A percentile compares a stretch with the other conserved stretches of the same genome.
Evolutionary conservation across 73 alveolate species (phyloP).

Genomic region (Symbiodinium natans): DNA sequence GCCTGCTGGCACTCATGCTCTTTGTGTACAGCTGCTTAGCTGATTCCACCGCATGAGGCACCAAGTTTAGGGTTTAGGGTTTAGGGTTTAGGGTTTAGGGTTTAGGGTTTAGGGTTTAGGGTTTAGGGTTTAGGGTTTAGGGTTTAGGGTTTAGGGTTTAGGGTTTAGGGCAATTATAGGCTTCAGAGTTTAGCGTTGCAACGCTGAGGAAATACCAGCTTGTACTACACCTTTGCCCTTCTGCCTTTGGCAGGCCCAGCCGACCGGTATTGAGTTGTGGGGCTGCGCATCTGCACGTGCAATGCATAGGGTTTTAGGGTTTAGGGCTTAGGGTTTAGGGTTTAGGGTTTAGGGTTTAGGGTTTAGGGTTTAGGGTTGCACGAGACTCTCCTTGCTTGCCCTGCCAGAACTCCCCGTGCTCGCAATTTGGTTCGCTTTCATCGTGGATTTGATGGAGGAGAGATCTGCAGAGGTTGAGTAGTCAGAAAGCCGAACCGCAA

Average conservation of each 20-base stretch:
- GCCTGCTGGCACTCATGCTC: slow-evolving; percentile 41
- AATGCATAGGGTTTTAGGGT: too few species aligned
- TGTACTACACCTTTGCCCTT: slow-evolving; percentile 85
- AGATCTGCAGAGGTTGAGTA: neutral
- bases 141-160: too few species aligned
- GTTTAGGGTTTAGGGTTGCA: too few species aligned
- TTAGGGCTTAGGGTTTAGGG: too few species aligned
- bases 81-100: too few species aligned
- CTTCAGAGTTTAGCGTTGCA: neutral
- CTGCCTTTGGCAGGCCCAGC: slow-evolving; percentile 46
- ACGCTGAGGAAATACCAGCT: slow-evolving; percentile 55
- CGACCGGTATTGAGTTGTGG: too few species aligned
- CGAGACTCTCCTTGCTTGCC: too few species aligned
- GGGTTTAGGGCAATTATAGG: neutral
- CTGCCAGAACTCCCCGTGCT: slow-evolving; percentile 89
- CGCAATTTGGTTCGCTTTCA: slow-evolving; percentile 82
- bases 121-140: too few species aligned
- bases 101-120: too few species aligned
- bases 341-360: too few species aligned
- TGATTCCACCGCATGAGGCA: neutral
- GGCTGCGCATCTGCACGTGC: too few species aligned
- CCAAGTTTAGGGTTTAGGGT: neutral
- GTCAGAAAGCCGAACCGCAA: neutral
- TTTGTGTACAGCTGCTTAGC: slow-evolving; percentile 44
- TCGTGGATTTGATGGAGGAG: slow-evolving; percentile 87